phyloP scores from a whole-genome alignment of 1,284 basidiomycete species.

The Trametes pubescens region DNA sequence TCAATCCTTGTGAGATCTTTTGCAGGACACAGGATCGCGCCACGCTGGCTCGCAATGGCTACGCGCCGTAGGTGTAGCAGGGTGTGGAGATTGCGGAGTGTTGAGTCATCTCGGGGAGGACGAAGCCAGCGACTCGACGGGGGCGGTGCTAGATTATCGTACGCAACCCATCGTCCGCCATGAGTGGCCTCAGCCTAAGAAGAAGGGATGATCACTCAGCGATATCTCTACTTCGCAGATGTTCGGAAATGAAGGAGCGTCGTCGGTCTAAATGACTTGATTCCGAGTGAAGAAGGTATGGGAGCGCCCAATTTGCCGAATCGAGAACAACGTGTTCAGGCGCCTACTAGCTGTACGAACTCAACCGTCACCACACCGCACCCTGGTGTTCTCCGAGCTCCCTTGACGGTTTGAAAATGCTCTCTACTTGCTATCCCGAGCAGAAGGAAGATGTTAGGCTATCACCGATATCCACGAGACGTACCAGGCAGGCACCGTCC shows the following conservation, averaged over 20 bases:
- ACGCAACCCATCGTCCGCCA: neutral
- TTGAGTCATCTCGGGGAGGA: constrained; percentile 8
- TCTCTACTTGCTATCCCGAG: neutral
- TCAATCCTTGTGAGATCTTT: neutral
- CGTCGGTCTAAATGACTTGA: neutral
- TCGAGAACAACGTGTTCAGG: neutral
- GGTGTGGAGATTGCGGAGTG: neutral
- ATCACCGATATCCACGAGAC: neutral
- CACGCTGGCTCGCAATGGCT: neutral
- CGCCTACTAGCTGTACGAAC: neutral
- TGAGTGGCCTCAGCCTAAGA: neutral
- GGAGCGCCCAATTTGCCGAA: neutral
- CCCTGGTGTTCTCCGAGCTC: neutral
- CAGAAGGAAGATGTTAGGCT: neutral
- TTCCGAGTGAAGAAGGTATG: neutral
- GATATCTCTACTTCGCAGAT: neutral
- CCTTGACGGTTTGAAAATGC: neutral
- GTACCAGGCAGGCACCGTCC: constrained; percentile 6
- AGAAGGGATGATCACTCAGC: neutral
- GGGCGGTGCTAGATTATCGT: neutral
- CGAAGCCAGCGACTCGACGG: neutral
- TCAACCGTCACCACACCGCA: neutral
- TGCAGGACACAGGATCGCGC: constrained; percentile 9
- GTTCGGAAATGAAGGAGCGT: neutral
- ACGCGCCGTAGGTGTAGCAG: neutral